These are phyloP conservation scores for Isatis tinctoria DNA, from an alignment of 345 rosid species.

Conservation along the genomic window DNA sequence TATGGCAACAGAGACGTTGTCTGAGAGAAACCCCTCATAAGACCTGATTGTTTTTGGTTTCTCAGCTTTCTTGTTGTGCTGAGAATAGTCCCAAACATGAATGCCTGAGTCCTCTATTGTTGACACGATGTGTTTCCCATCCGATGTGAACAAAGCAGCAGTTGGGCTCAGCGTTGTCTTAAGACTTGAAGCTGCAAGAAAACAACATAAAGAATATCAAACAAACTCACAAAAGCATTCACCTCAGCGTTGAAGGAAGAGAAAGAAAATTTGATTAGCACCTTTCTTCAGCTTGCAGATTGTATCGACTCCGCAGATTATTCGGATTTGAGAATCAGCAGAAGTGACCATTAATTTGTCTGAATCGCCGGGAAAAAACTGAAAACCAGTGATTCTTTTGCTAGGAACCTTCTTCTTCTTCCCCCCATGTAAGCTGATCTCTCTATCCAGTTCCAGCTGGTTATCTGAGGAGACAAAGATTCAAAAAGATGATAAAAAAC, in stretches of 20 bases:
- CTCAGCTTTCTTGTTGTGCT: conserved; percentile 35
- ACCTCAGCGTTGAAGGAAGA: background rate
- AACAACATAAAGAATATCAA: background rate
- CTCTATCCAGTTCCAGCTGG: conserved; percentile 43
- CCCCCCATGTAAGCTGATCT: conserved; percentile 55
- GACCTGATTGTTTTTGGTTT: conserved; percentile 42
- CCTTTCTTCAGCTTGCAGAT: conserved; percentile 60
- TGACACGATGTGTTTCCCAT: conserved; percentile 70
- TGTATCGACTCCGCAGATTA: conserved; percentile 46
- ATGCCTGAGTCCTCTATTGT: conserved; percentile 63
- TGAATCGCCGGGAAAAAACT: conserved; percentile 64
- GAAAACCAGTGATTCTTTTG: conserved; percentile 73
- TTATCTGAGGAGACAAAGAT: conserved; percentile 37
- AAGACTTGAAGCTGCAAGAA: conserved; percentile 44
- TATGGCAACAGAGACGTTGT: conserved; percentile 57
- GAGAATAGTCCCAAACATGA: conserved; percentile 57
- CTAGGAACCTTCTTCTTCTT: conserved; percentile 71
- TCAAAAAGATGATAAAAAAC: background rate
- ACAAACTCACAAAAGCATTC: background rate
- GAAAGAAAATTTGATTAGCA: background rate
- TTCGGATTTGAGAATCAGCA: conserved; percentile 65
- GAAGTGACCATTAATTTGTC: conserved; percentile 62
- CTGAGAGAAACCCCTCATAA: conserved; percentile 57
- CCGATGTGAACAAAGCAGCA: conserved; percentile 61
- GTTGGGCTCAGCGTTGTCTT: conserved; percentile 49